phyloP scores from a whole-genome alignment of 768 basidiomycete species.

The Coprinopsis sp. region DNA sequence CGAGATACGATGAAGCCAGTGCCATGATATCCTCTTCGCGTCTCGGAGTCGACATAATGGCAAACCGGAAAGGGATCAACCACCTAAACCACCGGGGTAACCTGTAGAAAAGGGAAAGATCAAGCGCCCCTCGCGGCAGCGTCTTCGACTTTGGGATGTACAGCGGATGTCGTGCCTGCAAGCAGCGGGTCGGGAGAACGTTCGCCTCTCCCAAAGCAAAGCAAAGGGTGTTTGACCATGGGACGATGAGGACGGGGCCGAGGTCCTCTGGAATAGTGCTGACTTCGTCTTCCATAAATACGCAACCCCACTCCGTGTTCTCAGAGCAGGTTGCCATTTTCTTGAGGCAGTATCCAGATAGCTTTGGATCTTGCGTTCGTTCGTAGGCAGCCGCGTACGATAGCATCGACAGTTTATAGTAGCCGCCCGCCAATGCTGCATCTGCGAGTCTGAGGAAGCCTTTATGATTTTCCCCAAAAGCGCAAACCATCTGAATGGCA shows the following conservation, averaged over 20 bases:
- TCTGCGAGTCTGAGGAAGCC: constrained; percentile 51
- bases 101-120: constrained; percentile 26
- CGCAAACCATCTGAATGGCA: constrained; percentile 27
- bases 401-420: constrained; percentile 50
- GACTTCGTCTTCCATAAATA: constrained; percentile 39
- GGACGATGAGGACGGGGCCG: constrained; percentile 26
- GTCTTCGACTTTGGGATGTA: constrained; percentile 26
- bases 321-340: constrained; percentile 40
- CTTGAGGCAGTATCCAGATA: constrained; percentile 39
- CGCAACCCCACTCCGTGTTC: constrained; percentile 49
- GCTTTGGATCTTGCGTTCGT: constrained; percentile 31
- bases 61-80: constrained; percentile 54
- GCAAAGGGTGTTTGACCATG: constrained; percentile 39
- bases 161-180: constrained; percentile 37
- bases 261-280: constrained; percentile 33
- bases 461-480: constrained; percentile 32
- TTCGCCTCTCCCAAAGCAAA: constrained; percentile 25
- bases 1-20: constrained; percentile 42
- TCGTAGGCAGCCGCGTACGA: constrained; percentile 46
- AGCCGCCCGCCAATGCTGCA: constrained; percentile 27
- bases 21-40: constrained; percentile 43
- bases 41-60: constrained; percentile 58
- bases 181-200: constrained; percentile 27
- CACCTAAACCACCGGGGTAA: constrained; percentile 60
- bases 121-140: neutral